These are phyloP conservation scores for Funneliformis mosseae DNA, from an alignment of 192 early-diverging fungal species.

Conservation along the genomic window DNA sequence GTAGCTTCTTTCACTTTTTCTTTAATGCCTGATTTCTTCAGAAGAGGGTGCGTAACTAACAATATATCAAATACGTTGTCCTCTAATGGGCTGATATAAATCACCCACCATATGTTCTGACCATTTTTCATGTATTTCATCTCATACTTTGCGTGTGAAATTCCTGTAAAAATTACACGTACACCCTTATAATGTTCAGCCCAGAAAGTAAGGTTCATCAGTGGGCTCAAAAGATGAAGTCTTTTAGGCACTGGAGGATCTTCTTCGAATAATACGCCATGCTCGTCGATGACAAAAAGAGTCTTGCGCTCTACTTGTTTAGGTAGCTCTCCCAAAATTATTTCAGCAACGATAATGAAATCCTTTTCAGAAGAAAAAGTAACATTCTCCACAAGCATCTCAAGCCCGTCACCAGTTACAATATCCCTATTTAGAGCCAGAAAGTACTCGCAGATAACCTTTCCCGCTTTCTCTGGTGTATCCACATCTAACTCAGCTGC, in stretches of 20 bases:
- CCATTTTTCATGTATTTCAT: conserved; percentile 32
- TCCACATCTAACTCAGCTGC: conserved; percentile 27
- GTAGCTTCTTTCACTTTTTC: conserved; percentile 30
- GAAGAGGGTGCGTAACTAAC: conserved; percentile 20
- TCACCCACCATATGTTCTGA: conserved; percentile 16
- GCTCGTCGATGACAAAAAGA: conserved; percentile 42
- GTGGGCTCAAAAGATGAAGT: conserved; percentile 26
- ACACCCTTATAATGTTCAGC: conserved; percentile 30
- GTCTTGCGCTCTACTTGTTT: conserved; percentile 25
- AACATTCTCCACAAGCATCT: conserved; percentile 24
- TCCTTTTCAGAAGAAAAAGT: neutral
- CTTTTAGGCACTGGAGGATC: conserved; percentile 21
- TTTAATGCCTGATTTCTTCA: conserved; percentile 18
- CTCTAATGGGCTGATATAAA: conserved; percentile 37
- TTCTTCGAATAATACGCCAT: conserved; percentile 35
- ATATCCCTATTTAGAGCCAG: conserved; percentile 42
- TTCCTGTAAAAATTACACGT: conserved; percentile 40
- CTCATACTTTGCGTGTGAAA: conserved; percentile 31
- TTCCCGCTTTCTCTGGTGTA: neutral
- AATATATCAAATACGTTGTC: conserved; percentile 30
- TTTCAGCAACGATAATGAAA: neutral
- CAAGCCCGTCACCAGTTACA: conserved; percentile 37
- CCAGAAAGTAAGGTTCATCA: conserved; percentile 35
- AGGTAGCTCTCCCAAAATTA: conserved; percentile 5
- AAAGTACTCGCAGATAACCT: conserved; percentile 20